Evolutionary conservation across 2,329 filamentous ascomycete species (phyloP), one percentile per base, ranked within the genome.

Genomic region (Stenocarpella maydis): DNA sequence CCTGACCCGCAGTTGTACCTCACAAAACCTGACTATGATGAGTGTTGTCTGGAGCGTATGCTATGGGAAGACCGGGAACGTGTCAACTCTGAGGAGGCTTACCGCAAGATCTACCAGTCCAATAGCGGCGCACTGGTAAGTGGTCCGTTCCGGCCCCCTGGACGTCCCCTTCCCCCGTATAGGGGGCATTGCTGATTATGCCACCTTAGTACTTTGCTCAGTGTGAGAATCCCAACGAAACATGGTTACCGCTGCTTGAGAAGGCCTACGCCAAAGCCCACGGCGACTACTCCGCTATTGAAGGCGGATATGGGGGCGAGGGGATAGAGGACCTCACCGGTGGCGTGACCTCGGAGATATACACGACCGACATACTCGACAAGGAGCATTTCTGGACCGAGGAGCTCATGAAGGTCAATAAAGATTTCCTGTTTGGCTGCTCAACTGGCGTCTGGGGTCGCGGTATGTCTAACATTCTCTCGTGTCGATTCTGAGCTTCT

Each of bases 351-450:
- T 90, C 89, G 0, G 88, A 92, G 75, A 79, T 94, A 14, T 86
- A 91, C 53, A 87, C 89, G 1, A 88, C 88, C 0, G 91, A 93
- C 74, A 92, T 94, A 43, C 84, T 94, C 4, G 90, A 96, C 76
- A 91, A 91, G 69, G 90, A 97, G 63, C 86, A 88, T 26, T 97
- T 97, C 77, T 97, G 94, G 94, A 88, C 86, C 1, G 89, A 95
- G 45, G 92, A 96, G 77, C 85, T 97, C 28, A 88, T 90, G 79
- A 90, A 91, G 72, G 92, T 94, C 69, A 96, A 97, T 77, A 82
- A 93, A 67, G 90, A 93, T 63, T 97, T 96, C 74, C 81, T 93
- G 9, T 93, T 93, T 74, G 90, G 91, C n/a, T 92, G 90, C 74
- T 87, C 85, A 0, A 88, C 87, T 0, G 91, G 90, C 12, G 81